These are phyloP conservation scores for Aspergillus sp. DNA, from an alignment of 2,329 filamentous ascomycete species.

Conservation along the genomic window DNA sequence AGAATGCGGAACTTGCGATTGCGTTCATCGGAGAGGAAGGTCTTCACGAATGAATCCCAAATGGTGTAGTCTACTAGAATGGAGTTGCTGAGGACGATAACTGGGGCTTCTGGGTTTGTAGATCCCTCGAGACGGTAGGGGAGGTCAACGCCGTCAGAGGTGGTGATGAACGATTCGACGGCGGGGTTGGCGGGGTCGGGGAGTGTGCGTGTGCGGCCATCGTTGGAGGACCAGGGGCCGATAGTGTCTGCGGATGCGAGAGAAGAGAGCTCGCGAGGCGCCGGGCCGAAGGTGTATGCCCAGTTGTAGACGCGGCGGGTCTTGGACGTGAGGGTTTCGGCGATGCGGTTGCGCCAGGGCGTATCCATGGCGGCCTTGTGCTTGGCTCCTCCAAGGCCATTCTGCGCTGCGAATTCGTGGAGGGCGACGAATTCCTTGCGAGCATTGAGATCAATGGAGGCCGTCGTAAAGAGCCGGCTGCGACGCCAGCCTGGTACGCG, in stretches of 20 bases:
- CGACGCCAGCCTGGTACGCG: constrained; percentile 78
- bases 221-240: constrained; percentile 55
- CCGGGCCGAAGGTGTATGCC: constrained; percentile 78
- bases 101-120: constrained; percentile 63
- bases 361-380: constrained; percentile 65
- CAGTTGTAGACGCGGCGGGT: constrained; percentile 65
- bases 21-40: constrained; percentile 55
- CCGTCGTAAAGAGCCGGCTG: constrained; percentile 68
- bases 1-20: constrained; percentile 68
- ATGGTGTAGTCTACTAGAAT: constrained; percentile 76
- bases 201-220: constrained; percentile 57
- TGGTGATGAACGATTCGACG: constrained; percentile 68
- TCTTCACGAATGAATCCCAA: constrained; percentile 72
- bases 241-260: constrained; percentile 50
- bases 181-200: constrained; percentile 47
- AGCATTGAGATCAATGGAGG: constrained; percentile 58
- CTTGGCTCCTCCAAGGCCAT: constrained; percentile 66
- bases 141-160: constrained; percentile 66
- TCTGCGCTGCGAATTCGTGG: constrained; percentile 69
- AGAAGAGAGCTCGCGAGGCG: constrained; percentile 65
- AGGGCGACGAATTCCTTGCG: constrained; percentile 63
- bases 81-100: constrained; percentile 76
- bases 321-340: constrained; percentile 57
- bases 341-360: constrained; percentile 60
- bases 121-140: constrained; percentile 77